These are phyloP conservation scores for Aschersonia sp. DNA, from an alignment of 2,329 filamentous ascomycete species.

Conservation along the genomic window DNA sequence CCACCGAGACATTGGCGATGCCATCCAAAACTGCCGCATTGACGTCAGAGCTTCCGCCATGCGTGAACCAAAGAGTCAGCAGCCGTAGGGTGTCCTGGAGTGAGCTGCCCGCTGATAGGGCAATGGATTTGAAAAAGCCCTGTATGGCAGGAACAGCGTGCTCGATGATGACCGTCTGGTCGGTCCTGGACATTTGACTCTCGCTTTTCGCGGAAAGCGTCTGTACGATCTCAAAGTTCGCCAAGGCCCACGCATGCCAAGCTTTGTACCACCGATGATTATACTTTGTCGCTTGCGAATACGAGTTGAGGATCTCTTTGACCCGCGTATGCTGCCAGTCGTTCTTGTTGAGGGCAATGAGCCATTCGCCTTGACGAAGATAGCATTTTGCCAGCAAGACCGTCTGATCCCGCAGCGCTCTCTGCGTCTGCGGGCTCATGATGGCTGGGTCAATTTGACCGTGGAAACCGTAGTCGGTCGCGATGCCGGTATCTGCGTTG, in stretches of 20 bases:
- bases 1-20: conserved; percentile 81
- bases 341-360: conserved; percentile 69
- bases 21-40: conserved; percentile 81
- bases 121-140: conserved; percentile 96
- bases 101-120: conserved; percentile 79
- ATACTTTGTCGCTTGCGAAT: conserved; percentile 82
- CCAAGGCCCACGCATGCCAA: conserved; percentile 96
- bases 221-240: conserved; percentile 97
- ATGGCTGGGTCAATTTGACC: conserved; percentile 28
- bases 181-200: conserved; percentile 27
- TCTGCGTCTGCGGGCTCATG: conserved; percentile 34
- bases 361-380: conserved; percentile 92
- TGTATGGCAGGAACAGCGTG: conserved; percentile 90
- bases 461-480: conserved; percentile 35
- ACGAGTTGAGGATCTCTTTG: conserved; percentile 79
- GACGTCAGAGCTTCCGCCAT: conserved; percentile 79
- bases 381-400: conserved; percentile 87
- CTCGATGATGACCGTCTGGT: conserved; percentile 58
- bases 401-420: conserved; percentile 43
- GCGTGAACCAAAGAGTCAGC: conserved; percentile 90
- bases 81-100: conserved; percentile 89
- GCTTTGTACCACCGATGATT: conserved; percentile 97
- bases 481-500: conserved; percentile 25
- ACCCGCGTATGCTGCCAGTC: conserved; percentile 83
- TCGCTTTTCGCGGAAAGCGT: conserved; percentile 55